Evolutionary conservation across 345 rosid genomes (phyloP).

Genomic region (Dovyalis caffra): DNA sequence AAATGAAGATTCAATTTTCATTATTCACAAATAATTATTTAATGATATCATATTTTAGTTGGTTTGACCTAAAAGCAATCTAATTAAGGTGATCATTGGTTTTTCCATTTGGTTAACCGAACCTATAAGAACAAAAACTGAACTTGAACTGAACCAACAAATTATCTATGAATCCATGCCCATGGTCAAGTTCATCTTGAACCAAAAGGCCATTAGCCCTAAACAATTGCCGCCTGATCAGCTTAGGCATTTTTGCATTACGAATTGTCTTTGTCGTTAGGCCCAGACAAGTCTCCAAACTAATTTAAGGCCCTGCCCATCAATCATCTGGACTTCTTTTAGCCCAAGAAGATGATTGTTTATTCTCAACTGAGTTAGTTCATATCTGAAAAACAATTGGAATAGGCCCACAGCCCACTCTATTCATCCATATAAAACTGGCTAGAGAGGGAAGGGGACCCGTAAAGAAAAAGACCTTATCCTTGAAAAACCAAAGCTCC

Average conservation of each 20-base stretch:
- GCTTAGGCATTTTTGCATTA: neutral
- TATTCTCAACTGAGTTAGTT: neutral
- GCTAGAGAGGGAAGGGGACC: neutral
- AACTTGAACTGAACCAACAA: too few relatives aligned
- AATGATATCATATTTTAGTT: too few relatives aligned
- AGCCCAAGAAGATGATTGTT: neutral
- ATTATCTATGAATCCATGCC: too few relatives aligned
- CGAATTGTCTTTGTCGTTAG: neutral
- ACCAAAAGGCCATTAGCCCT: too few relatives aligned
- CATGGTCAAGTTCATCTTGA: too few relatives aligned
- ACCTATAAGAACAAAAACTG: too few relatives aligned
- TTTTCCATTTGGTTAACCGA: too few relatives aligned
- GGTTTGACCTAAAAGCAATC: too few relatives aligned
- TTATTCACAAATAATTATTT: too few relatives aligned
- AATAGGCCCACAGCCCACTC: neutral
- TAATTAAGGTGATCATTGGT: too few relatives aligned
- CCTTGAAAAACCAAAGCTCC: neutral
- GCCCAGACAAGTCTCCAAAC: neutral
- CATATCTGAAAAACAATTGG: neutral
- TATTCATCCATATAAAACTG: neutral
- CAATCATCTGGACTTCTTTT: neutral
- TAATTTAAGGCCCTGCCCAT: neutral
- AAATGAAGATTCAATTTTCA: too few relatives aligned
- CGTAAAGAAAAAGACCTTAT: neutral
- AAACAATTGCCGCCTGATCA: neutral